Base-by-base conservation (phyloP, 306 rosid genomes). In the Cicer pinnatifidum region DNA sequence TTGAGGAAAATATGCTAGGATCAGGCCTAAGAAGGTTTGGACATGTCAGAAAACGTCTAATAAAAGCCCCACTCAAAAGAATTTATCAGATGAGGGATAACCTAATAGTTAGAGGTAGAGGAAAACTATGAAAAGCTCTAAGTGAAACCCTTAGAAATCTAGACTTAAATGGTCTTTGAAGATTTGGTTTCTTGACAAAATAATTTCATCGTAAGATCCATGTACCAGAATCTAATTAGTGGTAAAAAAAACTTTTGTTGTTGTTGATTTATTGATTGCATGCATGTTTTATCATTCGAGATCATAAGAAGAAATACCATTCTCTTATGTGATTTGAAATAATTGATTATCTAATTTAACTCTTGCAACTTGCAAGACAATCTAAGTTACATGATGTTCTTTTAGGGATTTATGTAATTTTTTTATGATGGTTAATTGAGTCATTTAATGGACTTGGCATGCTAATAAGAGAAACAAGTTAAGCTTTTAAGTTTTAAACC, bases 381-480 rank as follows among this genome's bases (percentile, higher is more conserved):
- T 40, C 4, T 7, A 53, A 16, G 10, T 8, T 71, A 1, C 3
- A 51, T 38, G 7, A 0, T 63, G 70, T 17, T 33, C 47, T 48
- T 48, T 8, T 35, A 9, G 38, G 59, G 61, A 33, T 33, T 60
- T 73, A 46, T 46, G 12, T 20, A 23, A 9, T 35, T 35, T 3
- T 62, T 62, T 17, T 48, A 39, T 39, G 33, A 17, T 53, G 19
- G 44, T 63, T 64, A 13, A 37, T 10, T 0, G 53, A 74, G 43
- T 33, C 15, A 5, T 64, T 64, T 43, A 64, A 16, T 53, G 33
- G 11, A 16, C 45, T 19, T 17, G 54, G 6, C 79, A 19, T 64
- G 72, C 64, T 48, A 46, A 63, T 50, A 8, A 37, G 44, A 50
- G 64, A 23, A 50, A 39, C 41, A 38, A 17, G 19, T 75, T 62